Conservation (phyloP, 2,329 filamentous ascomycete species). For the Rutstroemia sp. region DNA sequence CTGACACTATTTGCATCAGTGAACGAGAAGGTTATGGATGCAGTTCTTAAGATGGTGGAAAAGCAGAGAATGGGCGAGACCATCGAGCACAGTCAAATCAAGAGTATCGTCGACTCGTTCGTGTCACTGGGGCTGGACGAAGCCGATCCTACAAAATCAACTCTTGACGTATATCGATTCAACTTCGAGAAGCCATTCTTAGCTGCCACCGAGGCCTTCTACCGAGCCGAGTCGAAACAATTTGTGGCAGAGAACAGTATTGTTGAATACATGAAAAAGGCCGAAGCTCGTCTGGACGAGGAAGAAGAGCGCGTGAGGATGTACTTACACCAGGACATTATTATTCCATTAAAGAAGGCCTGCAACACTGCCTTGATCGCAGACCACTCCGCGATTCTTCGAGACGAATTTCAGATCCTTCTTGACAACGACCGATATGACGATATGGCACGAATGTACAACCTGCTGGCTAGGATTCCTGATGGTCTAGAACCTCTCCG, state of each 20-base stretch:
- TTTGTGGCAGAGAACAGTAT: constrained; percentile 96
- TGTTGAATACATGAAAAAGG: constrained; percentile 99
- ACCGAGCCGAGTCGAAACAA: constrained; percentile 83
- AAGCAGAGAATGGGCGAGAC: constrained; percentile 97
- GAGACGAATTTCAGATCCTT: constrained; percentile 92
- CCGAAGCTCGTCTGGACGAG: constrained; percentile 78
- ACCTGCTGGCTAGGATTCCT: constrained; percentile 77
- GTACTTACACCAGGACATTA: constrained; percentile 88
- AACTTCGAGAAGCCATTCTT: constrained; percentile 94
- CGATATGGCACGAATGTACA: constrained; percentile 95
- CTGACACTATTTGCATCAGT: constrained; percentile 81
- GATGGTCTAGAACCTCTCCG: constrained; percentile 87
- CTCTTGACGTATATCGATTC: constrained; percentile 85
- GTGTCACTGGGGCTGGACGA: constrained; percentile 93
- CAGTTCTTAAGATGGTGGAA: constrained; percentile 89
- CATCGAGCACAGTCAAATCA: constrained; percentile 94
- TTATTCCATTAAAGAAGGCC: constrained; percentile 71
- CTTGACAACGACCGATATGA: constrained; percentile 92
- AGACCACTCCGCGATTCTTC: constrained; percentile 75
- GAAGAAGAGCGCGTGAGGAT: constrained; percentile 90
- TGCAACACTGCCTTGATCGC: constrained; percentile 88
- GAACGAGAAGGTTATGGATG: constrained; percentile 84
- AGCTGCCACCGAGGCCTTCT: constrained; percentile 74
- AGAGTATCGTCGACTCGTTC: constrained; percentile 93
- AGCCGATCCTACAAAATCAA: constrained; percentile 85